phyloP scores from a whole-genome alignment of 1,139 yeast species.

The Geotrichum histeridarum region DNA sequence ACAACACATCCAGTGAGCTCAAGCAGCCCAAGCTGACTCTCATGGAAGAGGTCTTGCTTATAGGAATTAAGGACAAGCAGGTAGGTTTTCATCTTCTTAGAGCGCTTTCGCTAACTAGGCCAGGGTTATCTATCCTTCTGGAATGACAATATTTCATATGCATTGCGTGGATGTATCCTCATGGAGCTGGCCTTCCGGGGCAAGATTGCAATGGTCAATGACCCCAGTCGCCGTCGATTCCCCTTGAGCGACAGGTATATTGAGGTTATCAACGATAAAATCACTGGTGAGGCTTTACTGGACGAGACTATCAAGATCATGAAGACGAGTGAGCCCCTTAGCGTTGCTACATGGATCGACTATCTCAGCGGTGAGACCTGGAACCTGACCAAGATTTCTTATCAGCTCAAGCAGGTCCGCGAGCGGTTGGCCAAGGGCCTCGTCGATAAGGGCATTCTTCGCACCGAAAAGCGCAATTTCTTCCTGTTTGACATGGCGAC shows the following conservation, averaged over 20 bases:
- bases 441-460: conserved; percentile 94
- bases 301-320: conserved; percentile 91
- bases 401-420: conserved; percentile 94
- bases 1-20: conserved; percentile 45
- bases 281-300: conserved; percentile 90
- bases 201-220: conserved; percentile 81
- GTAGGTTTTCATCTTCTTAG: conserved; percentile 11
- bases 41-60: conserved; percentile 91
- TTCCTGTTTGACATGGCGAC: conserved; percentile 97
- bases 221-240: conserved; percentile 86
- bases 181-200: conserved; percentile 90
- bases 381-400: conserved; percentile 90
- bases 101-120: background rate
- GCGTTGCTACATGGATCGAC: conserved; percentile 92
- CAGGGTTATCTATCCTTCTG: conserved; percentile 88
- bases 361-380: conserved; percentile 90
- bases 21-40: conserved; percentile 71
- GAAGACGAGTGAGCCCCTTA: conserved; percentile 77
- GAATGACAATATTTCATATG: conserved; percentile 96
- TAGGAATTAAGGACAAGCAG: conserved; percentile 92
- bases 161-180: conserved; percentile 88
- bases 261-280: conserved; percentile 76
- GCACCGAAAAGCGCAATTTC: conserved; percentile 93
- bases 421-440: conserved; percentile 94
- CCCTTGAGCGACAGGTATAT: conserved; percentile 82